phyloP scores from a whole-genome alignment of 129 eudicot species.

The Erigeron canadensis region DNA sequence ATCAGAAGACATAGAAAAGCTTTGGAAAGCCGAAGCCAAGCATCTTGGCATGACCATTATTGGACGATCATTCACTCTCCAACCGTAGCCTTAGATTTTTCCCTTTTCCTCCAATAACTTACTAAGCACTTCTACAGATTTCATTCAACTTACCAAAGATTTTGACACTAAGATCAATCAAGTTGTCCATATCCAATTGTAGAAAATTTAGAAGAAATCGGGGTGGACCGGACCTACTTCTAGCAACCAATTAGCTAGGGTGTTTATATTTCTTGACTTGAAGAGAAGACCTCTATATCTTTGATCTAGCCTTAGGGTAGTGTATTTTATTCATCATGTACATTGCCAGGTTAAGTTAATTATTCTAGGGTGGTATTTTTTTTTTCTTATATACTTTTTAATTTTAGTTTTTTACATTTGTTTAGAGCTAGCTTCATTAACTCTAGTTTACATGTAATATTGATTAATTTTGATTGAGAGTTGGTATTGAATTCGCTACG shows the following conservation, averaged over 20 bases:
- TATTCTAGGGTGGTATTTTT: constrained; percentile 25
- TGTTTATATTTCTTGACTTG: constrained; percentile 28
- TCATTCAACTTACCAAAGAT: constrained; percentile 27
- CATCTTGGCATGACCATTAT: constrained; percentile 37
- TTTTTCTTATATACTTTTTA: neutral
- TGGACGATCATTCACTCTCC: constrained; percentile 33
- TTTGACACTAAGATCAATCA: constrained; percentile 39
- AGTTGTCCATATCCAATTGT: constrained; percentile 31
- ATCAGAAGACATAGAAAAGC: constrained; percentile 60
- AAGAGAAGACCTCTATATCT: constrained; percentile 37
- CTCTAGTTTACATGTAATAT: neutral
- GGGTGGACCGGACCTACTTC: constrained; percentile 37
- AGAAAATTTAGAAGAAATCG: constrained; percentile 26
- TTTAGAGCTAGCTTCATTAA: constrained; percentile 23
- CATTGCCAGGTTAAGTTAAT: constrained; percentile 40
- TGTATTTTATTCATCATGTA: constrained; percentile 53
- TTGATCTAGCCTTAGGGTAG: constrained; percentile 42
- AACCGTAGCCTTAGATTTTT: constrained; percentile 29
- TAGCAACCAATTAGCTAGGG: constrained; percentile 34
- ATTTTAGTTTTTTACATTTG: constrained; percentile 13
- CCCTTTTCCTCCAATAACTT: constrained; percentile 3
- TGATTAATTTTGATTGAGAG: neutral
- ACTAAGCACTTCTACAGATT: constrained; percentile 9
- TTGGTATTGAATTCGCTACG: neutral
- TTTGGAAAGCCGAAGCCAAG: constrained; percentile 55